Conservation (phyloP, 2,329 filamentous ascomycete species). For the Escovopsis sp. region DNA sequence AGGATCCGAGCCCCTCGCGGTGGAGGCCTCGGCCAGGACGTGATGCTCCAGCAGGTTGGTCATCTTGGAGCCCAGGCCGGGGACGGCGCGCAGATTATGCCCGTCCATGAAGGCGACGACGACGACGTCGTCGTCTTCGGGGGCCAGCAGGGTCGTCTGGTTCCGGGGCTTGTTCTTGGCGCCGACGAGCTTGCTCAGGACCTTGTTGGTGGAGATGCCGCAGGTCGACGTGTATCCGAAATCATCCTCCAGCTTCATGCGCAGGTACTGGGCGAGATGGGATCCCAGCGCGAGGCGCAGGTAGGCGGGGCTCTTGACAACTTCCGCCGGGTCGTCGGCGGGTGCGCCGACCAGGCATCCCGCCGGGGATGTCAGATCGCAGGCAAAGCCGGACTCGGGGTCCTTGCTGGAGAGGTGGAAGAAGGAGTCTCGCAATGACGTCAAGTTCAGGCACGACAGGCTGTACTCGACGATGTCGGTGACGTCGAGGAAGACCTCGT, state of each 20-base stretch:
- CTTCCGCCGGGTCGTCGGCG: constrained; percentile 6
- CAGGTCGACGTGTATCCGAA: constrained; percentile 79
- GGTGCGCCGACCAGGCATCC: constrained; percentile 38
- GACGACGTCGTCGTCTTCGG: constrained; percentile 33
- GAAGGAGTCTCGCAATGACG: constrained; percentile 54
- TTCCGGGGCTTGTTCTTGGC: constrained; percentile 72
- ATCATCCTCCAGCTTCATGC: constrained; percentile 55
- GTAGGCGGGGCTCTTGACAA: constrained; percentile 26
- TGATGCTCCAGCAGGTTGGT: constrained; percentile 35
- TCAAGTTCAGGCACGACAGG: constrained; percentile 49
- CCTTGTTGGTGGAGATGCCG: constrained; percentile 76
- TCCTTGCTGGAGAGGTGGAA: constrained; percentile 63
- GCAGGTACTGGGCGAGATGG: constrained; percentile 63
- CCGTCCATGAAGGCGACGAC: constrained; percentile 51
- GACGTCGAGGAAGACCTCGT: constrained; percentile 69
- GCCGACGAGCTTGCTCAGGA: constrained; percentile 73
- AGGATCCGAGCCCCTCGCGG: constrained; percentile 22
- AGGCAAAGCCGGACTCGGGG: constrained; percentile 66
- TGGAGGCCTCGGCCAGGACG: constrained; percentile 25
- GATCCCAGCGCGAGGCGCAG: constrained; percentile 62
- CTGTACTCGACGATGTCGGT: constrained; percentile 83
- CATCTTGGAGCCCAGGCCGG: constrained; percentile 69
- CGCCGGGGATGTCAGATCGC: constrained; percentile 53
- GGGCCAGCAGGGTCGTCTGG: constrained; percentile 70
- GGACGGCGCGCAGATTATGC: constrained; percentile 66